These are phyloP conservation scores for Fusarium paranaense DNA, from an alignment of 2,329 filamentous ascomycete species.

Conservation along the genomic window DNA sequence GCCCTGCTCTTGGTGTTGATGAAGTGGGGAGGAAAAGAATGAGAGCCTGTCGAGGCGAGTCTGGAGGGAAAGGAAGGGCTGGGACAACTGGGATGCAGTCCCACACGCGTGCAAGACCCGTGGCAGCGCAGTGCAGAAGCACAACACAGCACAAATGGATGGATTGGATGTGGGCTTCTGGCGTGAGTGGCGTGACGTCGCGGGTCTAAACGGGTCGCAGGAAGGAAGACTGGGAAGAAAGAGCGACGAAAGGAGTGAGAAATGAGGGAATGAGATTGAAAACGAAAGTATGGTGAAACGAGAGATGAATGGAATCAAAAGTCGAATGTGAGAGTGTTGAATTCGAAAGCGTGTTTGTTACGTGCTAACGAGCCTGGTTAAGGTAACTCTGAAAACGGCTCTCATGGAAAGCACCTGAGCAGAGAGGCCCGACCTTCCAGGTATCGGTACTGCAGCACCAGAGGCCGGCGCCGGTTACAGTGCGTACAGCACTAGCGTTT, in stretches of 20 bases:
- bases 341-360: constrained; percentile 11
- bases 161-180: background rate
- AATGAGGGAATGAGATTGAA: background rate
- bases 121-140: constrained; percentile 24
- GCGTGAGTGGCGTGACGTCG: constrained; percentile 34
- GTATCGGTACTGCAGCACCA: background rate
- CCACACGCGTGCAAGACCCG: constrained; percentile 20
- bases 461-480: constrained; percentile 22
- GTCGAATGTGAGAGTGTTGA: constrained; percentile 3
- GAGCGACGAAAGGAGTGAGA: constrained; percentile 7
- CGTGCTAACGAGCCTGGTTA: constrained; percentile 2
- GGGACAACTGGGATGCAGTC: constrained; percentile 33
- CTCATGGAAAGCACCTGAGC: constrained; percentile 12
- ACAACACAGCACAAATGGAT: constrained; percentile 5
- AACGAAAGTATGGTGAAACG: constrained; percentile 7
- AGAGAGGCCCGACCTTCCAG: background rate
- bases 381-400: constrained; percentile 23
- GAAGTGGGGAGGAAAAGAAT: constrained; percentile 35
- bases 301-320: constrained; percentile 3
- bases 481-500: constrained; percentile 26
- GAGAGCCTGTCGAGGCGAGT: constrained; percentile 30
- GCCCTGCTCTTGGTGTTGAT: constrained; percentile 15
- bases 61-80: constrained; percentile 21
- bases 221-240: background rate
- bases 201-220: constrained; percentile 11